Evolutionary conservation across 352 stramenopile species (phyloP), one percentile per base, ranked within the genome.

Genomic region (Elongisporangium senticosum): DNA sequence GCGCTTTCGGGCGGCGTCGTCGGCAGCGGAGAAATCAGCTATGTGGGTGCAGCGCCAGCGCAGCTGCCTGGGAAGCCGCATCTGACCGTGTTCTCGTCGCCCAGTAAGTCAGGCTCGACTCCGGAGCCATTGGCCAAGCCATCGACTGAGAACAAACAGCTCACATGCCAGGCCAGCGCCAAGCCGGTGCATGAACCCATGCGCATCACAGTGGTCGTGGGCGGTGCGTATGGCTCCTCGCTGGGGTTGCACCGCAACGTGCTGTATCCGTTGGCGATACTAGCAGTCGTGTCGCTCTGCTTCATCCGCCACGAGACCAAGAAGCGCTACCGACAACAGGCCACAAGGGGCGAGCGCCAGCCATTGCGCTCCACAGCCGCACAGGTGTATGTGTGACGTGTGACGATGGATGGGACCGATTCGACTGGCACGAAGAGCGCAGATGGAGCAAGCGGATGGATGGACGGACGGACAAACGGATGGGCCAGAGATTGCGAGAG

Each of bases 1-100:
- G 59, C 53, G 13, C 58, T 75, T 15, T 59, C 55, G 0, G 64
- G 68, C 3, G 56, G 33, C 33, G 33, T 43, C 33, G 33, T 43
- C 13, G 33, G 33, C 8, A 43, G 33, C 33, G 33, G 33, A 43
- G 33, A 43, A 17, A 43, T 43, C 33, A 43, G 33, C 33, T 43
- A 17, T 10, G 33, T 43, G 33, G 33, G 33, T 43, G 33, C 33
- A 43, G 33, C 33, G 2, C 33, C 33, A 43, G 33, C 33, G 33
- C 33, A 43, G 33, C 33, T 43, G 33, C 33, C 33, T 17, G 33
- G 11, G 13, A 43, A 43, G 33, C 33, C 33, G 33, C 33, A 43
- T 43, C 33, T 43, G 33, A 43, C 33, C 10, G 33, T 43, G 33
- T 43, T 43, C 33, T 43, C 33, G 13, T 43, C 33, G 11, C 33